Conservation (phyloP, 768 basidiomycete species). For the Clavaria fumosa region DNA sequence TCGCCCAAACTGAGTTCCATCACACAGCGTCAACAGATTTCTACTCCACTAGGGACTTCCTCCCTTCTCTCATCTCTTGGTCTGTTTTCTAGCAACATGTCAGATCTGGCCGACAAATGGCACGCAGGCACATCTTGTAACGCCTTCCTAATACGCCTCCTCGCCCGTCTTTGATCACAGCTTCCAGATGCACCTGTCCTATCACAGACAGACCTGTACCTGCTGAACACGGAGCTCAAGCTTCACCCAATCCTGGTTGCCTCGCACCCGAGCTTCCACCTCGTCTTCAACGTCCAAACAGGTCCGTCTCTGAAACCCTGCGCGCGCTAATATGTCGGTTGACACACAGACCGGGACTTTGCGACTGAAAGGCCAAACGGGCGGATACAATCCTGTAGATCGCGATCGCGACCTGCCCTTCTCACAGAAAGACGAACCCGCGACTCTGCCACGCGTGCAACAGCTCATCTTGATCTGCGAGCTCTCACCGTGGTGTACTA, state of each 20-base stretch:
- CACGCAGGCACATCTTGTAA: slow-evolving; percentile 28
- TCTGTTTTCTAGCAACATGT: no score
- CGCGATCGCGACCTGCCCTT: slow-evolving; percentile 45
- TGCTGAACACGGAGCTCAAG: slow-evolving; percentile 53
- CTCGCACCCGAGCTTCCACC: slow-evolving; percentile 32
- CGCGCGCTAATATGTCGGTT: neutral
- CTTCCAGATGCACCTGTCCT: slow-evolving; percentile 61
- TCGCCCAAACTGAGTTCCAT: no score
- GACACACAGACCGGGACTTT: slow-evolving; percentile 4
- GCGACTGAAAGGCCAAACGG: slow-evolving; percentile 51
- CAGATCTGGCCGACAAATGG: slow-evolving; percentile 27
- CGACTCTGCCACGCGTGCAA: slow-evolving; percentile 49
- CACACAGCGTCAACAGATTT: no score
- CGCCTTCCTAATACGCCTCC: neutral
- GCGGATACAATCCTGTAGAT: slow-evolving; percentile 44
- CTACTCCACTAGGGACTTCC: no score
- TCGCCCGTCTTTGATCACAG: slow-evolving; percentile 4
- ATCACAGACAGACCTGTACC: slow-evolving; percentile 67
- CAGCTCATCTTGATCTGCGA: slow-evolving; percentile 43
- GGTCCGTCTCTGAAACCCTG: slow-evolving; percentile 26
- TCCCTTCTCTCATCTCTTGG: no score
- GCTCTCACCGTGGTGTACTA: slow-evolving; percentile 66
- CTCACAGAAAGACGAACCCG: slow-evolving; percentile 42
- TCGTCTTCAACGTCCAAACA: slow-evolving; percentile 56
- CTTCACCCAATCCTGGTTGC: slow-evolving; percentile 59